Percentiles rank a stretch among this genome's conserved stretches.
Conservation (phyloP, 176 grass and related monocot species). For the Phoenix roebelenii region DNA sequence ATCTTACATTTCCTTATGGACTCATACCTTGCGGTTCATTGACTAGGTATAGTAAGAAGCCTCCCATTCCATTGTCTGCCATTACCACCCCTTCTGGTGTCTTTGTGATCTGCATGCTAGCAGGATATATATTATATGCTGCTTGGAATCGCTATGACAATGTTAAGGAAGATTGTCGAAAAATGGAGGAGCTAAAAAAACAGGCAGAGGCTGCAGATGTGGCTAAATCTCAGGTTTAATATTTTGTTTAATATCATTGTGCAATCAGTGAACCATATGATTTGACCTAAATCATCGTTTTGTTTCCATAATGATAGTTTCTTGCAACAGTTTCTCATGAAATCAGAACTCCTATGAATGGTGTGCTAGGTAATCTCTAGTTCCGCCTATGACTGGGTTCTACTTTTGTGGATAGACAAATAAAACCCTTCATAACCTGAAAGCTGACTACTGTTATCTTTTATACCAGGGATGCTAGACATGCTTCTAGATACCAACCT, state of each 20-base stretch:
- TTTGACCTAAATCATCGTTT: neutral
- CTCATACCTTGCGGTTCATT: constrained; percentile 12
- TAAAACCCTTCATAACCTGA: no score
- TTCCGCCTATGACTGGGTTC: neutral
- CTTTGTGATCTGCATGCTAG: constrained; percentile 64
- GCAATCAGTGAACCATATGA: neutral
- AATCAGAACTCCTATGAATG: constrained; percentile 16
- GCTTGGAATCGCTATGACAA: constrained; percentile 86
- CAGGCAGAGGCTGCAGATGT: constrained; percentile 19
- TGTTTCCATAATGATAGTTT: constrained; percentile 13
- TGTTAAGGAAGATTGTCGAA: constrained; percentile 45
- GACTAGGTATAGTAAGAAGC: constrained; percentile 74
- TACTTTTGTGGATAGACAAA: no score
- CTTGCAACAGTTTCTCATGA: constrained; percentile 20
- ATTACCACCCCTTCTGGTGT: constrained; percentile 59
- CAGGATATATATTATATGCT: constrained; percentile 80
- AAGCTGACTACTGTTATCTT: neutral
- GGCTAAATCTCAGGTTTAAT: constrained; percentile 15
- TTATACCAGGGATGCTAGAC: constrained; percentile 3
- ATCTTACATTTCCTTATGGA: constrained; percentile 3
- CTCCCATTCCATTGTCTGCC: constrained; percentile 49
- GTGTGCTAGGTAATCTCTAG: neutral
- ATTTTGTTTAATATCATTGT: neutral
- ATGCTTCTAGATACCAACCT: constrained; percentile 14
- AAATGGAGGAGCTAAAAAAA: constrained; percentile 11